Conservation (phyloP, 2,329 filamentous ascomycete genomes). For the Cordyceps farinosa region DNA sequence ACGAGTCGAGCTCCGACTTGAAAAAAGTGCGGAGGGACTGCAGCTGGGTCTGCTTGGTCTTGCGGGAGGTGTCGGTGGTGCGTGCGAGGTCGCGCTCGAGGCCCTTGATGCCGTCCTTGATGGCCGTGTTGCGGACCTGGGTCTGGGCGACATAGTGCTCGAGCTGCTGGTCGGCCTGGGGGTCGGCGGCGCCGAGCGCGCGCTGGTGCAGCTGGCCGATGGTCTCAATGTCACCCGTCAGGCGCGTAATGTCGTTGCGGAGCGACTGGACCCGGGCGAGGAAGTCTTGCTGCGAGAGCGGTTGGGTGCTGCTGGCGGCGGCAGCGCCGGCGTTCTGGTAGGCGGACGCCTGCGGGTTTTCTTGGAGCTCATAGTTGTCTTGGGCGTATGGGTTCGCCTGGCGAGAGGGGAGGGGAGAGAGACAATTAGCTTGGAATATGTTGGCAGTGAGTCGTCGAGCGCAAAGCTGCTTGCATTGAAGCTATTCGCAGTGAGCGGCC, state of each 20-base stretch:
- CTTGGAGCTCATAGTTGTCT: constrained; percentile 50
- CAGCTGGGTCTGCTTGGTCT: constrained; percentile 67
- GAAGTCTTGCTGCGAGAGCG: constrained; percentile 63
- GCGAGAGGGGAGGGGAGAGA: neutral
- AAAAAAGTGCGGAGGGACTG: constrained; percentile 68
- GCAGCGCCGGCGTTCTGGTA: constrained; percentile 17
- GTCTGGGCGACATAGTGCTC: constrained; percentile 67
- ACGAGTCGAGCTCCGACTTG: constrained; percentile 66
- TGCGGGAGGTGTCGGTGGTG: constrained; percentile 57
- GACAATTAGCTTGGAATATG: neutral
- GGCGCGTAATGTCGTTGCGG: constrained; percentile 63
- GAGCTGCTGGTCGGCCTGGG: constrained; percentile 52
- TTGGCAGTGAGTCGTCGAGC: neutral
- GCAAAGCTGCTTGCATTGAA: neutral
- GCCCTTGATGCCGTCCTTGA: constrained; percentile 75
- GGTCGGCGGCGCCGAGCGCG: constrained; percentile 63
- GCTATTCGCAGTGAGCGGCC: neutral
- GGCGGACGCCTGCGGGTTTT: constrained; percentile 22
- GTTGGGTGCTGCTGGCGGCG: constrained; percentile 26
- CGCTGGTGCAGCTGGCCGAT: constrained; percentile 70
- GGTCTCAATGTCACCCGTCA: constrained; percentile 63
- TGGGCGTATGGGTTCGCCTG: constrained; percentile 31
- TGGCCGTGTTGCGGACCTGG: constrained; percentile 67
- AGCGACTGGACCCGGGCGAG: constrained; percentile 63
- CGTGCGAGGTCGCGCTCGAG: constrained; percentile 67